A percentile compares a stretch with the other conserved stretches of the same genome.
phyloP scores from a whole-genome alignment of 2,329 filamentous ascomycete species.

The Aspergillus transmontanensis region DNA sequence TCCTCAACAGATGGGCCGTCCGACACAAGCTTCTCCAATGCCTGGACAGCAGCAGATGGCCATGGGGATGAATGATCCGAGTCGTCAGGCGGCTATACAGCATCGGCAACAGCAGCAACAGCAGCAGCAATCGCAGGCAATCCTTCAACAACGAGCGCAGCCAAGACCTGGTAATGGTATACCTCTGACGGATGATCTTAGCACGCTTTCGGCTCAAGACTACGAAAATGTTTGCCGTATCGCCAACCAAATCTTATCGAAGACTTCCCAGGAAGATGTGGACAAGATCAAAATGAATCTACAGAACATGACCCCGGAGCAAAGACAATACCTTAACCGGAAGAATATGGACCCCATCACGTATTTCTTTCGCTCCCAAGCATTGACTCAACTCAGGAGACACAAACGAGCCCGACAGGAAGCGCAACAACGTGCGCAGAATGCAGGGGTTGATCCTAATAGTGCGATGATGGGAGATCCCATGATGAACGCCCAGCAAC shows the following conservation, averaged over 20 bases:
- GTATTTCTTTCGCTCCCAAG: constrained; percentile 54
- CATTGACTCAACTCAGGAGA: constrained; percentile 45
- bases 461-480: constrained; percentile 39
- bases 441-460: constrained; percentile 31
- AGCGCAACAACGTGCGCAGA: constrained; percentile 35
- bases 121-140: constrained; percentile 26
- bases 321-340: constrained; percentile 47
- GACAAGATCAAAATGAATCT: constrained; percentile 53
- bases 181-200: constrained; percentile 38
- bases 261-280: constrained; percentile 47
- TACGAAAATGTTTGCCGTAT: constrained; percentile 48
- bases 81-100: constrained; percentile 36
- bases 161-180: constrained; percentile 31
- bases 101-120: constrained; percentile 38
- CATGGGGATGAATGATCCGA: constrained; percentile 38
- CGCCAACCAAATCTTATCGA: constrained; percentile 51
- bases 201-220: constrained; percentile 43
- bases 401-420: constrained; percentile 36
- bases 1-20: constrained; percentile 53
- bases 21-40: constrained; percentile 55
- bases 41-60: constrained; percentile 40
- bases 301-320: constrained; percentile 50
- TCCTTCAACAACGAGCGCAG: constrained; percentile 34
- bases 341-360: constrained; percentile 54
- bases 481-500: constrained; percentile 43